phyloP scores from a whole-genome alignment of 2,329 filamentous ascomycete genomes.

The Mycosphaerella arachidis region DNA sequence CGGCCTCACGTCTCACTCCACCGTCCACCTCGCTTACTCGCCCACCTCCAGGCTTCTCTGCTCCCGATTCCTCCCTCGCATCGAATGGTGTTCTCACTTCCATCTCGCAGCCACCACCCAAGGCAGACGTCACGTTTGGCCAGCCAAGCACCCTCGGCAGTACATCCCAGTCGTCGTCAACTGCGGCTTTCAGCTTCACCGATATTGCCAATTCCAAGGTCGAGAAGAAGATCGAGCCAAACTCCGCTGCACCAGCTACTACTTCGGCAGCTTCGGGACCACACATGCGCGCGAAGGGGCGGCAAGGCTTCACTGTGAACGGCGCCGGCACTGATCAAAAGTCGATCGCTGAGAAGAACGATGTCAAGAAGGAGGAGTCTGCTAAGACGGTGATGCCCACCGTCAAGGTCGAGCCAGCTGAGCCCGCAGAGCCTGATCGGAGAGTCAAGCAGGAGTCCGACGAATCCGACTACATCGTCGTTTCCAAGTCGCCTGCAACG shows the following conservation, averaged over 20 bases:
- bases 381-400: neutral
- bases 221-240: neutral
- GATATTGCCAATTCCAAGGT: neutral
- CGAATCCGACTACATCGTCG: neutral
- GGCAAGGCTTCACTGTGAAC: neutral
- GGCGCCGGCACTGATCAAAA: neutral
- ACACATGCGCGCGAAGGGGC: neutral
- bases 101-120: neutral
- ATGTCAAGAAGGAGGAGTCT: neutral
- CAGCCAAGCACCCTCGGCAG: neutral
- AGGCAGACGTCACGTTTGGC: neutral
- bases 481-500: neutral
- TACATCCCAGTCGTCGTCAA: neutral
- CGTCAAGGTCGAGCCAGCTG: neutral
- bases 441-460: neutral
- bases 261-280: neutral
- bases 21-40: neutral
- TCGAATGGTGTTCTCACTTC: neutral
- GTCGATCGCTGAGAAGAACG: neutral
- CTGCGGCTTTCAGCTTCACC: neutral
- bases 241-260: neutral
- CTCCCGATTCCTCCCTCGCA: neutral
- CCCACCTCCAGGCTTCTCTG: neutral
- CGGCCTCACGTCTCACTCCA: neutral
- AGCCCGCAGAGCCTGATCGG: neutral